Base-by-base conservation (phyloP, 1,284 basidiomycete genomes). In the Melampsora abietis-canadensis region DNA sequence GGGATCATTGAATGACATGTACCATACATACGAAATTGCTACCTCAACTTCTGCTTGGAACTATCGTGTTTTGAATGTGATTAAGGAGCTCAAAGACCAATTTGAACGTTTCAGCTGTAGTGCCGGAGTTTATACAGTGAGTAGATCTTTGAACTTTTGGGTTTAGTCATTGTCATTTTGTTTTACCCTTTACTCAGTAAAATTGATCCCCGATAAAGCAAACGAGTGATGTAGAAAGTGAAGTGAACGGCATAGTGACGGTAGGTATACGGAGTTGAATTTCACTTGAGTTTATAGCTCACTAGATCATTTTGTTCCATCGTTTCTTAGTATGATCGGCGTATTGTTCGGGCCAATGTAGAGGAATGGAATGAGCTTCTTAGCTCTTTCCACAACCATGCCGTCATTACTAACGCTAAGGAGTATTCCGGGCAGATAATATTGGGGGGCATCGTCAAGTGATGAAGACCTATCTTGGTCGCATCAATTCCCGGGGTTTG, bases 191-290 rank as follows among this genome's bases (percentile, higher is more conserved):
- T 17, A n/a, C 51, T 15, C 47, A 15, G 47, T 44, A 54, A 15
- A 57, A 54, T 30, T 44, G 14, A 17, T 47, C 21, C 51, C 19
- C 46, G 31, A 40, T 44, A 30, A 27, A 73, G 70, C 70, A 73
- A 73, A 73, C 70, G 19, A 73, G 62, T 17, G 70, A 73, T 40
- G 70, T 73, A 15, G 70, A 73, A 37, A 63, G 27, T 17, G 70
- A 73, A 65, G 57, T 65, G 2, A 73, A 73, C 40, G 70, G 70
- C n/a, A 24, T 73, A 4, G 27, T 73, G 2, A 73, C 70, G 7
- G 70, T 73, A 72, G 14, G 68, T n/a, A 27, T 27, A 27, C 27
- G 27, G 27, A 27, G 27, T 27, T 27, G 27, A 2, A 27, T 27
- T 27, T 27, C 27, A 27, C 27, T 27, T 27, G 27, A 27, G 27